Percentiles rank a stretch among this genome's conserved stretches.
These are phyloP conservation scores for Fraxinus ornus DNA, from an alignment of 305 asterid genomes.

Conservation along the genomic window DNA sequence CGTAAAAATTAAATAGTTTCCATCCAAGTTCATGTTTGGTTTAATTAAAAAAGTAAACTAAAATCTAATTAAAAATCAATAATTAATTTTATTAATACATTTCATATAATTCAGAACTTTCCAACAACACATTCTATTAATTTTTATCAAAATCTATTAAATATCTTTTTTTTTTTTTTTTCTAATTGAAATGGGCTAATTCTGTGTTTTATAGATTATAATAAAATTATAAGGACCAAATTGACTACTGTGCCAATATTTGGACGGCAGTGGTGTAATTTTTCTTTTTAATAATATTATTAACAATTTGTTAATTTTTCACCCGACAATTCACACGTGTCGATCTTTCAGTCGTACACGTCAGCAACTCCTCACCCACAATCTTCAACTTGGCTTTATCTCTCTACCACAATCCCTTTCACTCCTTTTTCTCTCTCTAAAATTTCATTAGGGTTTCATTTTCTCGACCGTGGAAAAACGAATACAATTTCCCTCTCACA, in stretches of 20 bases:
- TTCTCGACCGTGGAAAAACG: not conserved
- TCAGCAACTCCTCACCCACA: constrained; percentile 36
- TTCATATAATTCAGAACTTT: not conserved
- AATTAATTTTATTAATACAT: too few relatives aligned
- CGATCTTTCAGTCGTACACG: constrained; percentile 36
- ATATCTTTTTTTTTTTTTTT: too few relatives aligned
- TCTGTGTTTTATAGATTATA: not conserved
- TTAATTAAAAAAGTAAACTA: too few relatives aligned
- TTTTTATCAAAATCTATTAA: too few relatives aligned
- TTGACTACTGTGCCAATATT: not conserved
- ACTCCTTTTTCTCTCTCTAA: constrained; percentile 22
- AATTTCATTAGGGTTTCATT: constrained; percentile 34
- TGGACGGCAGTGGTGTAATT: not conserved
- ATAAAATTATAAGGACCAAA: not conserved
- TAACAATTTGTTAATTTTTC: not conserved
- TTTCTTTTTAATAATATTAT: not conserved
- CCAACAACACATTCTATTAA: too few relatives aligned
- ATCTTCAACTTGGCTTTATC: constrained; percentile 40
- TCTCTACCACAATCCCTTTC: constrained; percentile 31
- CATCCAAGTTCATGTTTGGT: not conserved
- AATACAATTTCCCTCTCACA: constrained; percentile 13
- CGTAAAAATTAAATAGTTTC: too few relatives aligned
- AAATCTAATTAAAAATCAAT: not conserved
- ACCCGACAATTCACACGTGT: constrained; percentile 54
- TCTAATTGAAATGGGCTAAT: not conserved